Evolutionary conservation across 2,329 filamentous ascomycete species (phyloP), one percentile per base, ranked within the genome.

Genomic region (Ceratocystis eucalypticola): DNA sequence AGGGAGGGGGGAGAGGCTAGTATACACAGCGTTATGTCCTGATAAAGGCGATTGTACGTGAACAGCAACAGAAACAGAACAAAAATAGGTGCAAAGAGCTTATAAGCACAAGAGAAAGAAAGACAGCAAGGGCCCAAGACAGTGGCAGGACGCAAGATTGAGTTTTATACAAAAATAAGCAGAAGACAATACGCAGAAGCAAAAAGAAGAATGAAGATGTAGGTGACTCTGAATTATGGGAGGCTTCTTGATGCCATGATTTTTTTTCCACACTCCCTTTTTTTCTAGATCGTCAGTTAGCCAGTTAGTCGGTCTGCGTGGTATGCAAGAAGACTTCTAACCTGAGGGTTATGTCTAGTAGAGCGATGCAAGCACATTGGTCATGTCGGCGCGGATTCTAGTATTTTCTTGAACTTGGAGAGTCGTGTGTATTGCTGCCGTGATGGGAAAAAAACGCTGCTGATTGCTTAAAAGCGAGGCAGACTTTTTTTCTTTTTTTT

Each of bases 11-110:
- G n/a, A 55, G 28, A 7, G 55, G 55, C 41, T 66, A 63, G 48
- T 66, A 53, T 66, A 66, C 65, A 66, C 65, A 62, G 65, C 53
- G 65, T 25, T 57, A 62, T 63, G 65, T 50, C 59, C 59, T 41
- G 37, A 10, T 33, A 20, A 30, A 63, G 46, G 46, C 28, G 37
- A 50, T 37, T 30, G 53, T 44, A 61, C 59, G 15, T n/a, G 17
- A 65, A 61, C 44, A 62, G 20, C 33, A 65, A 46, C 12, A 61
- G 20, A 62, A 50, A 7, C n/a, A 50, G 50, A 53, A 66, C 33
- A 55, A 55, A 6, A 62, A 28, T 45, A 46, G 55, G 50, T 20
- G 22, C 62, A 53, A 33, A 64, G 48, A 44, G 45, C 30, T 28
- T 55, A 30, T 55, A 46, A 62, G 65, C 50, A 41, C 20, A 41